Percentiles rank a stretch among this genome's conserved stretches.
These are phyloP conservation scores for Apiotrichum mycotoxinovorans DNA, from an alignment of 1,284 basidiomycete species.

Conservation along the genomic window DNA sequence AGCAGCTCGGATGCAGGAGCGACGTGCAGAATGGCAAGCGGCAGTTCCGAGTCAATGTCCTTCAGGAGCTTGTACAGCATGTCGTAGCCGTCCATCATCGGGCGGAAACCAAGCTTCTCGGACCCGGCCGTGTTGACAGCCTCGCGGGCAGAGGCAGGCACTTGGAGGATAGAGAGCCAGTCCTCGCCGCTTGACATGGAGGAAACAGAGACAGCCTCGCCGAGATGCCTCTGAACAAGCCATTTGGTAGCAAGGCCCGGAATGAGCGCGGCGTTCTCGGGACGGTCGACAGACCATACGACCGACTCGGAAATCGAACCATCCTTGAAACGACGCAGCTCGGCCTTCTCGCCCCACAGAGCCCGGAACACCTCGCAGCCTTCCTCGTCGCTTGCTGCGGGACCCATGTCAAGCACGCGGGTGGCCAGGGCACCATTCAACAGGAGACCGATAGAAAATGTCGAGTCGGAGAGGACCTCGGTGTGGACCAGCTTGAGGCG, in stretches of 20 bases:
- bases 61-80: constrained; percentile 72
- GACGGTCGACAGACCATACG: constrained; percentile 67
- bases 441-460: constrained; percentile 65
- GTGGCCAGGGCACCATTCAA: constrained; percentile 68
- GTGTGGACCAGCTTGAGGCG: constrained; percentile 61
- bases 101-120: constrained; percentile 64
- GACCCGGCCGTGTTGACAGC: constrained; percentile 50
- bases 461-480: constrained; percentile 47
- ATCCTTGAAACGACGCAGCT: constrained; percentile 95
- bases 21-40: constrained; percentile 73
- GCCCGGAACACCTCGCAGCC: constrained; percentile 63
- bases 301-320: constrained; percentile 89
- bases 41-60: constrained; percentile 69
- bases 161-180: constrained; percentile 57
- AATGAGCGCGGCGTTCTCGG: constrained; percentile 73
- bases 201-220: constrained; percentile 53
- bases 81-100: constrained; percentile 76
- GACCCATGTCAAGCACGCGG: constrained; percentile 83
- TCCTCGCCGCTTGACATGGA: constrained; percentile 55
- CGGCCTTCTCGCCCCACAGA: constrained; percentile 89
- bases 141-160: constrained; percentile 58
- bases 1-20: constrained; percentile 66
- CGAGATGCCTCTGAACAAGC: constrained; percentile 72
- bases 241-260: constrained; percentile 71
- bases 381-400: constrained; percentile 58